phyloP scores from a whole-genome alignment of 768 basidiomycete species.

The Austroboletus festivus region DNA sequence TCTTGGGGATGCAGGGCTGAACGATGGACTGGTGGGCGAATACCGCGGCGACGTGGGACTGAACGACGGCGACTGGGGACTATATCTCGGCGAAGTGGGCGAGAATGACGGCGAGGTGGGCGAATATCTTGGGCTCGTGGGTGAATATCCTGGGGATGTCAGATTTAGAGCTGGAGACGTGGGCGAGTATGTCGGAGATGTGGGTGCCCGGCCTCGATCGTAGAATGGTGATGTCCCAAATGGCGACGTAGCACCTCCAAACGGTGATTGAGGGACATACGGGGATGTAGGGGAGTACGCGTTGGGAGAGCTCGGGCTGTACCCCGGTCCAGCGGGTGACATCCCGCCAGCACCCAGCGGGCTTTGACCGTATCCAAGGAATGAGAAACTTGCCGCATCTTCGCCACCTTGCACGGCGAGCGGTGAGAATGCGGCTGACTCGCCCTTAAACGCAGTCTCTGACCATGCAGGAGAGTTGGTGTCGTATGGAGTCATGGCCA shows the following conservation, averaged over 20 bases:
- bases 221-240: conserved; percentile 86
- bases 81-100: conserved; percentile 80
- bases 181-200: conserved; percentile 85
- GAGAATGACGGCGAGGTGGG: conserved; percentile 85
- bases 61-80: conserved; percentile 87
- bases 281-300: conserved; percentile 89
- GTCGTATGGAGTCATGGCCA: conserved; percentile 96
- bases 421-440: conserved; percentile 92
- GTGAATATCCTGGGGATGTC: conserved; percentile 70
- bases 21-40: conserved; percentile 87
- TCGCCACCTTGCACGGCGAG: conserved; percentile 85
- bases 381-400: conserved; percentile 71
- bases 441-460: conserved; percentile 73
- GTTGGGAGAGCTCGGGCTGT: conserved; percentile 90
- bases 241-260: conserved; percentile 76
- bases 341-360: conserved; percentile 80
- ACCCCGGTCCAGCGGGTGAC: conserved; percentile 85
- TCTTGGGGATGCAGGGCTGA: conserved; percentile 90
- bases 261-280: conserved; percentile 83
- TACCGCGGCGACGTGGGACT: conserved; percentile 88
- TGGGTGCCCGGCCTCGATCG: conserved; percentile 57
- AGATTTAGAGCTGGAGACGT: conserved; percentile 81
- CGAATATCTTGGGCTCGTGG: conserved; percentile 79
- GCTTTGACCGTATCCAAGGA: conserved; percentile 80
- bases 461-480: conserved; percentile 85